Base-by-base conservation (phyloP, 2,329 filamentous ascomycete genomes). In the Paecilomyces sp. region DNA sequence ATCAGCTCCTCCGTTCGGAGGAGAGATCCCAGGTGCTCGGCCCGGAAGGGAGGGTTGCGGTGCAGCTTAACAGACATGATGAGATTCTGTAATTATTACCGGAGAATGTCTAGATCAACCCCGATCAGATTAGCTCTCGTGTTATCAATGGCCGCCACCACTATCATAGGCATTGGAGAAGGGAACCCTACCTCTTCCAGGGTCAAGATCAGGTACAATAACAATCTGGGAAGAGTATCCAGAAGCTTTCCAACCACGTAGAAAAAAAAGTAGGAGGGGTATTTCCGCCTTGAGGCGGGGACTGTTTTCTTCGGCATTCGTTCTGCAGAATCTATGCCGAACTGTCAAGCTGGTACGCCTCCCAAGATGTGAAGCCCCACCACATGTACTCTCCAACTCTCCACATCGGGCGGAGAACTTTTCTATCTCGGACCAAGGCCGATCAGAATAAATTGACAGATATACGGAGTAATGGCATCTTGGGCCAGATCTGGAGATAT, bases 1-100 rank as follows among this genome's bases (percentile, higher is more conserved):
- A 88, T 79, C 28, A 91, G 81, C 57, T 82, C 75, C 57, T 84
- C 73, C 0, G 88, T 87, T 33, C 88, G 85, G 60, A 90, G 82
- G 33, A 91, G 79, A 13, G 87, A 90, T 56, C 88, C 88, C 62
- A 89, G 82, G 65, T 91, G 88, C 75, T 91, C 88, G 61, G 87
- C 87, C 69, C 88, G 83, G 75, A 89, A 90, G 56, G 85, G 87
- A 51, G 85, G 83, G 61, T 76, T 73, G 62, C 75, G 75, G 62
- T 70, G 76, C 55, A 73, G 66, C 62, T 68, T 66, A 61, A 66
- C 63, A 51, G 67, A 66, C 72, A 74, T 74, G 31, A 53, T 68
- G 62, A 58, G 22, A 18, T 33, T 36, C 30, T 55, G 22, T 53
- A 25, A 30, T 11, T 53, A 25, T 53, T 53, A 18, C 24, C 15